Evolutionary conservation across 345 rosid species (phyloP), one percentile per base, ranked within the genome.

Genomic region (Lumnitzera littorea): DNA sequence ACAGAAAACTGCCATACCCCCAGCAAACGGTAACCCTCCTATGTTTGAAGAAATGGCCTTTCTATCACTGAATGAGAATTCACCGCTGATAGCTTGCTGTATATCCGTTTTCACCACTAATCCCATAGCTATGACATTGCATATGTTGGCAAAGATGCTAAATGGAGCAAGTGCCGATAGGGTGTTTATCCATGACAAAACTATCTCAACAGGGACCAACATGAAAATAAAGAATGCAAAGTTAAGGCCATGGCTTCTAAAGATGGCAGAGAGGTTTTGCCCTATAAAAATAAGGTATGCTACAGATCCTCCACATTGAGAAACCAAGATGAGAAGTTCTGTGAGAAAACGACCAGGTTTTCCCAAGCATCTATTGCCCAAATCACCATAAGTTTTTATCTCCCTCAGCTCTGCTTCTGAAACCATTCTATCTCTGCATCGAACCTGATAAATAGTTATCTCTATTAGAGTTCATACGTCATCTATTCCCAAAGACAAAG

Each of bases 201-300:
- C 82, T 41, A 83, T 84, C 69, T 90, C 84, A 51, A 90, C 55
- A 0, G 99, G 97, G 60, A 83, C 89, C 25, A 90, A 65, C 65
- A 90, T 49, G 72, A 94, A 80, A 59, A 94, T 78, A 74, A 71
- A 88, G 20, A 85, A 71, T 3, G 77, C 59, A 67, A 48, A 52
- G 12, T 56, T 73, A 53, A 82, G 51, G 48, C 72, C 76, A 16
- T 74, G 67, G 17, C 74, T 67, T 41, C 56, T 58, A 74, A 86
- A 80, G 55, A 88, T 58, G 13, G 89, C 86, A 62, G 86, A 80
- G 24, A 94, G 70, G 64, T 88, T 94, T 66, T 87, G 85, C 17
- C 97, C 96, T 27, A 94, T 90, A 76, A 94, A 94, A 16, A 88
- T 79, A 53, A 94, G 69, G 74, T 94, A 94, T 0, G 97, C 95